Conservation (phyloP, 1,139 yeast species). For the Waltiozyma sp. region DNA sequence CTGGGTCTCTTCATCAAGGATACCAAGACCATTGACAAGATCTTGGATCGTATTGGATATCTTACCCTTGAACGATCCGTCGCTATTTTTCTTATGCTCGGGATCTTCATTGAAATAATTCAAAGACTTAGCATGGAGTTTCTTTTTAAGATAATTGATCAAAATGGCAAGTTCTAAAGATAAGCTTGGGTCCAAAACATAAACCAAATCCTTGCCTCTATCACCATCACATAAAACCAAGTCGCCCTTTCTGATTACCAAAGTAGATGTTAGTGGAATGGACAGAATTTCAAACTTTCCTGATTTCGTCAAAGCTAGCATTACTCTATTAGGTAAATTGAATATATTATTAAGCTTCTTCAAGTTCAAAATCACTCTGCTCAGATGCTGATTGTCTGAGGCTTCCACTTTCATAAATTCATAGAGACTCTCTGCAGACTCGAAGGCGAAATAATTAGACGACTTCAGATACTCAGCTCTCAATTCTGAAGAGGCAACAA, state of each 20-base stretch:
- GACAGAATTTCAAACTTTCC: constrained; percentile 80
- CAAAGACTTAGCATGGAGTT: constrained; percentile 69
- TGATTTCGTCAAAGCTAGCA: constrained; percentile 75
- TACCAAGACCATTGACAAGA: constrained; percentile 16
- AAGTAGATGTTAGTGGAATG: constrained; percentile 43
- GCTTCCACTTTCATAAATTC: constrained; percentile 18
- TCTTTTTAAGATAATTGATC: constrained; percentile 67
- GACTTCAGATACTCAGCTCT: constrained; percentile 30
- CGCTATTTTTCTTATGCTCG: neutral
- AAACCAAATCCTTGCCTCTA: constrained; percentile 85
- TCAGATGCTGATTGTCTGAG: constrained; percentile 6
- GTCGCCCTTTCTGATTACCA: constrained; percentile 54
- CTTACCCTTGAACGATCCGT: constrained; percentile 4
- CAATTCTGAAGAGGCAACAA: constrained; percentile 40
- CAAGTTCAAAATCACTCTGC: constrained; percentile 14
- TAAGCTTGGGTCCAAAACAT: constrained; percentile 56
- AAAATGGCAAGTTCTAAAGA: constrained; percentile 69
- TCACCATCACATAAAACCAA: constrained; percentile 96
- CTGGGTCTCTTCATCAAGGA: constrained; percentile 29
- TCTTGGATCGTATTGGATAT: constrained; percentile 13
- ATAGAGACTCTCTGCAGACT: constrained; percentile 23
- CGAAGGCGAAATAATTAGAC: constrained; percentile 35
- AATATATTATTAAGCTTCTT: constrained; percentile 18
- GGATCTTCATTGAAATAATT: constrained; percentile 22
- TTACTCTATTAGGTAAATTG: constrained; percentile 29